A percentile compares a stretch with the other conserved stretches of the same genome.
These are phyloP conservation scores for Magnolia sinica DNA, from an alignment of 164 flowering plant species.

Conservation along the genomic window DNA sequence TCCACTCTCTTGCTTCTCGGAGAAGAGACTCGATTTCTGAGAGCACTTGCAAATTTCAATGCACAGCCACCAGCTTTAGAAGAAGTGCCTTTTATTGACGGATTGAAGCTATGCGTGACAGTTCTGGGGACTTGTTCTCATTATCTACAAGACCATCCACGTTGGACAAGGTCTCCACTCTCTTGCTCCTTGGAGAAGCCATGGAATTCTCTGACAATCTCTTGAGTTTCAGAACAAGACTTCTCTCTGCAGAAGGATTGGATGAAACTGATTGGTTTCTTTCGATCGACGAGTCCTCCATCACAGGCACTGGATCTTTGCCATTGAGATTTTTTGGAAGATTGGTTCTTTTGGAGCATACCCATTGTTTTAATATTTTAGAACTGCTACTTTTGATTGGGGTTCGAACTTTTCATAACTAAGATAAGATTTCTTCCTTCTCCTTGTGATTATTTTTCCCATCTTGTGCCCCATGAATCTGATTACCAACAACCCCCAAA, in stretches of 20 bases:
- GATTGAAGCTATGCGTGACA: slow-evolving; percentile 16
- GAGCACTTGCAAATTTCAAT: slow-evolving; percentile 16
- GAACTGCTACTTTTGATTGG: slow-evolving; percentile 26
- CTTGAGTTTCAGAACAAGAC: slow-evolving; percentile 7
- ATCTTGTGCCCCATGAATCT: slow-evolving; percentile 31
- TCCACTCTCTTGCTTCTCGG: background rate
- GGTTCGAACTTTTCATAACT: slow-evolving; percentile 23
- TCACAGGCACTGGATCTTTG: slow-evolving; percentile 19
- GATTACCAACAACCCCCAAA: slow-evolving; percentile 21
- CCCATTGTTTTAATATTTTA: slow-evolving; percentile 47
- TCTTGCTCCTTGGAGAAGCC: slow-evolving; percentile 27
- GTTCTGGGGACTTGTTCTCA: slow-evolving; percentile 22
- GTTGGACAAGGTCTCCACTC: background rate
- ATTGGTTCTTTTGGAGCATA: slow-evolving; percentile 50
- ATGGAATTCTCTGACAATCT: slow-evolving; percentile 17
- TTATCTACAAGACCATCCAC: slow-evolving; percentile 12
- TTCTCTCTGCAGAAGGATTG: slow-evolving; percentile 23
- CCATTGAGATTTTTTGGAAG: slow-evolving; percentile 32
- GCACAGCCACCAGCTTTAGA: slow-evolving; percentile 9
- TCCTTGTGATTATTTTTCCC: slow-evolving; percentile 18
- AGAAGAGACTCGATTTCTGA: slow-evolving; percentile 23
- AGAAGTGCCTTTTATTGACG: slow-evolving; percentile 16
- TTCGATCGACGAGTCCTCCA: slow-evolving; percentile 23
- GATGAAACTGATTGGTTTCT: slow-evolving; percentile 22
- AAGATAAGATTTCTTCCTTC: slow-evolving; percentile 21